These are phyloP conservation scores for Simplicillium aogashimaense DNA, from an alignment of 2,329 filamentous ascomycete species.

Conservation along the genomic window DNA sequence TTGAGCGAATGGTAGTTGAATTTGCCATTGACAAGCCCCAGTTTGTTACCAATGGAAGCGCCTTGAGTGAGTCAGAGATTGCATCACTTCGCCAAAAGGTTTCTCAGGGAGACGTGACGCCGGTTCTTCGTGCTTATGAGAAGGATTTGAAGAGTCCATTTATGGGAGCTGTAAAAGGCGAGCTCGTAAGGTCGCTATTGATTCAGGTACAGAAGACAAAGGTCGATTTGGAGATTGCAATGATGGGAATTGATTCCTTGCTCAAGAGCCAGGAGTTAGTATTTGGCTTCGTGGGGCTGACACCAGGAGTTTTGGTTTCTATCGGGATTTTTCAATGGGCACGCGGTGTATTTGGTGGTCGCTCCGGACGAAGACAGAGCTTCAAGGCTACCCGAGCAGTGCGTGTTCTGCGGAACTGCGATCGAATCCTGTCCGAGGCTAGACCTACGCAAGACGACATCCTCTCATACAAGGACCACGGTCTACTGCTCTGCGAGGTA, in stretches of 20 bases:
- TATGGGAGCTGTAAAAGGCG: constrained; percentile 71
- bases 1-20: constrained; percentile 97
- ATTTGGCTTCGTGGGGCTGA: constrained; percentile 93
- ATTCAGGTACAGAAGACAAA: constrained; percentile 99
- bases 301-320: constrained; percentile 82
- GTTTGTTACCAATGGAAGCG: constrained; percentile 35
- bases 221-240: constrained; percentile 92
- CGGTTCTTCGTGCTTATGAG: constrained; percentile 85
- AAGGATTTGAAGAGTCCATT: constrained; percentile 77
- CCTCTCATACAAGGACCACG: constrained; percentile 86
- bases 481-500: constrained; percentile 79
- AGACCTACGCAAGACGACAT: constrained; percentile 62
- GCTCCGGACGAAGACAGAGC: constrained; percentile 56
- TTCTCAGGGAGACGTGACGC: constrained; percentile 83
- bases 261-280: constrained; percentile 94
- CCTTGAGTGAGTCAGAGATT: constrained; percentile 60
- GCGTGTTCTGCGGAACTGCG: constrained; percentile 76
- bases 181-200: constrained; percentile 78
- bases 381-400: constrained; percentile 61
- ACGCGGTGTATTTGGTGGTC: constrained; percentile 56
- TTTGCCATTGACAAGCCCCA: constrained; percentile 79
- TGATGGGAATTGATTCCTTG: constrained; percentile 88
- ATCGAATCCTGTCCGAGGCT: constrained; percentile 64
- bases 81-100: constrained; percentile 69
- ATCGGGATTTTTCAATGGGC: constrained; percentile 68